A percentile compares a stretch with the other conserved stretches of the same genome.
Conservation (phyloP, 108 stramenopile species). For the Cyclostephanos invisitatus region DNA sequence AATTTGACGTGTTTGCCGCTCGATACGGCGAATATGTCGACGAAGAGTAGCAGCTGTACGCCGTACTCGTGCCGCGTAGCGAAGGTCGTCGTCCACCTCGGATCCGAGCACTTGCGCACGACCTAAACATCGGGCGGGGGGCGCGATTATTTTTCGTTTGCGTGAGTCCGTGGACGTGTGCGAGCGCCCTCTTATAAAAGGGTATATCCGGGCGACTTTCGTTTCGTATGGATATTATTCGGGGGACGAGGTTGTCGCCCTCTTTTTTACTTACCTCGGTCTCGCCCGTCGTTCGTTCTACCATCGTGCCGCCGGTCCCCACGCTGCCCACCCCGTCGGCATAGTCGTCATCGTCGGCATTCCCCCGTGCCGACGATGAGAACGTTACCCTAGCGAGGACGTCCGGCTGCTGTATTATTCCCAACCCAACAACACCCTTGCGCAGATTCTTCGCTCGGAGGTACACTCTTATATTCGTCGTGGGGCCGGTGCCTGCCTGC, state of each 20-base stretch:
- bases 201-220: too few relatives aligned
- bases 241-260: too few relatives aligned
- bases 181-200: too few relatives aligned
- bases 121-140: slow-evolving; percentile 2
- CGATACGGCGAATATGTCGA: slow-evolving; percentile 22
- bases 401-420: slow-evolving; percentile 34
- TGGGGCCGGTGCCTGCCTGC: too few relatives aligned
- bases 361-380: not conserved
- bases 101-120: slow-evolving; percentile 24
- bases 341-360: not conserved
- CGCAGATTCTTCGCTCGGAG: slow-evolving; percentile 22
- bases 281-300: not conserved
- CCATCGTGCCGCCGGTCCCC: too few relatives aligned
- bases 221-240: too few relatives aligned
- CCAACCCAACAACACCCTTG: not conserved
- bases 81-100: slow-evolving; percentile 32
- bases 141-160: not conserved
- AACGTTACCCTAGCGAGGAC: slow-evolving; percentile 16
- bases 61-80: slow-evolving; percentile 27
- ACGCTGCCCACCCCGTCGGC: not conserved
- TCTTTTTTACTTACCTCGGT: slow-evolving; percentile 8
- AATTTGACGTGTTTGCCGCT: not conserved
- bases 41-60: slow-evolving; percentile 27
- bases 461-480: slow-evolving; percentile 18
- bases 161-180: not conserved